These are phyloP conservation scores for Aspergillus steynii DNA, from an alignment of 495 filamentous ascomycete species.

Conservation along the genomic window DNA sequence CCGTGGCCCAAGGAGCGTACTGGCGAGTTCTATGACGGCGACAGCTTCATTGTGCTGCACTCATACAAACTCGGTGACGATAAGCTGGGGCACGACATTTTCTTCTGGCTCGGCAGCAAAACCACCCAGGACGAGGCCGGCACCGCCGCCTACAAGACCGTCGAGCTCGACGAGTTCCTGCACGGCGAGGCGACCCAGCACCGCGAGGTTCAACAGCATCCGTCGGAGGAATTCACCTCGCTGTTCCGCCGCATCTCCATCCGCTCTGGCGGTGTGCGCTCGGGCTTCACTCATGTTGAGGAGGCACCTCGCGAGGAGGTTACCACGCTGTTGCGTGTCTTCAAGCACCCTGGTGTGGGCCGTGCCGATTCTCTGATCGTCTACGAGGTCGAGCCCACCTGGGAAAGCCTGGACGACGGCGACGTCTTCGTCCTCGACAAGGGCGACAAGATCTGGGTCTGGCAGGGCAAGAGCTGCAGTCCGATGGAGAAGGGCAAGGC, in stretches of 20 bases:
- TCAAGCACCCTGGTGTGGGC: slow-evolving; percentile 50
- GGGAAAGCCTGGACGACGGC: slow-evolving; percentile 58
- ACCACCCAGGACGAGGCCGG: slow-evolving; percentile 65
- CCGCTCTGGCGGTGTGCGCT: slow-evolving; percentile 56
- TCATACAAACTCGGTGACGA: slow-evolving; percentile 53
- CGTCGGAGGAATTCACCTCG: slow-evolving; percentile 55
- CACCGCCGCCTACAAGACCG: slow-evolving; percentile 65
- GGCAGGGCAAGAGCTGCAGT: slow-evolving; percentile 62
- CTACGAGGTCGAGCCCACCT: slow-evolving; percentile 62
- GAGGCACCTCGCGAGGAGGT: slow-evolving; percentile 39
- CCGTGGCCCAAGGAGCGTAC: slow-evolving; percentile 53
- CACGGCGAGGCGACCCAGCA: slow-evolving; percentile 59
- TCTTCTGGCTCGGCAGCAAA: slow-evolving; percentile 61
- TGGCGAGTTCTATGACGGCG: slow-evolving; percentile 62
- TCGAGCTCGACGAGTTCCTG: slow-evolving; percentile 64
- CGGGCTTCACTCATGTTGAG: slow-evolving; percentile 61
- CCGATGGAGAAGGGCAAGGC: slow-evolving; percentile 67
- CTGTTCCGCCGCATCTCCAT: slow-evolving; percentile 58
- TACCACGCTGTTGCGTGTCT: slow-evolving; percentile 57
- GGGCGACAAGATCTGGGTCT: slow-evolving; percentile 62
- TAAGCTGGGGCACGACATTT: slow-evolving; percentile 56
- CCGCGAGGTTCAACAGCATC: slow-evolving; percentile 55
- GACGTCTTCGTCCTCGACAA: slow-evolving; percentile 64
- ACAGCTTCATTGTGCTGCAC: slow-evolving; percentile 63
- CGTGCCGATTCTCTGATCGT: slow-evolving; percentile 51